Percentiles rank a stretch among this genome's conserved stretches.
Conservation (phyloP, 108 stramenopile species). For the Discostella stelligeroides region DNA sequence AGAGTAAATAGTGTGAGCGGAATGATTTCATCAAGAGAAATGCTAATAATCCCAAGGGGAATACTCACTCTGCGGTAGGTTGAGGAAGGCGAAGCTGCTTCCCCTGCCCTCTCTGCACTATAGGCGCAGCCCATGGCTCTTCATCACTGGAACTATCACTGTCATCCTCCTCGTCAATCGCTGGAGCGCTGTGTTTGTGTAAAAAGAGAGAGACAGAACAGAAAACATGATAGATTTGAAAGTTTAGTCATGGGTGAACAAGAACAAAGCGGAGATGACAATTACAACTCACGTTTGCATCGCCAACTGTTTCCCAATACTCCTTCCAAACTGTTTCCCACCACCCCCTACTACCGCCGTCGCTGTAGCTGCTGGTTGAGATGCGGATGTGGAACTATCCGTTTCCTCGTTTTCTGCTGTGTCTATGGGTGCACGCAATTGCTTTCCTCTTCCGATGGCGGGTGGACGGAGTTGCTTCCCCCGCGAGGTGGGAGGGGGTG, state of each 20-base stretch:
- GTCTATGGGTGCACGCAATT: slow-evolving; percentile 54
- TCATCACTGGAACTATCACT: slow-evolving; percentile 60
- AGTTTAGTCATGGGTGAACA: neutral
- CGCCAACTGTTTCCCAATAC: slow-evolving; percentile 36
- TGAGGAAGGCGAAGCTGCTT: slow-evolving; percentile 66
- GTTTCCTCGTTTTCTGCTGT: slow-evolving; percentile 58
- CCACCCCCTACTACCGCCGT: slow-evolving; percentile 54
- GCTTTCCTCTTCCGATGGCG: slow-evolving; percentile 64
- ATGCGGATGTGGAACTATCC: slow-evolving; percentile 30
- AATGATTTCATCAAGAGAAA: neutral
- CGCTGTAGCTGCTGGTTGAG: slow-evolving; percentile 20
- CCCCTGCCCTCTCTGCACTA: slow-evolving; percentile 43
- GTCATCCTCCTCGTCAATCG: slow-evolving; percentile 47
- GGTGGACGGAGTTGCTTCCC: slow-evolving; percentile 67
- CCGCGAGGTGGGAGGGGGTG: slow-evolving; percentile 41
- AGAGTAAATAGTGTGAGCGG: slow-evolving; percentile 12
- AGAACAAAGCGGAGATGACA: neutral
- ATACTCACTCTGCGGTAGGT: neutral
- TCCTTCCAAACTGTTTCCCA: slow-evolving; percentile 62
- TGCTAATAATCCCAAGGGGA: neutral
- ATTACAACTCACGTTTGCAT: slow-evolving; percentile 21
- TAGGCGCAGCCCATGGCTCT: slow-evolving; percentile 42
- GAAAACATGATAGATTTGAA: too few species aligned
- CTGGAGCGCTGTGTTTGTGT: slow-evolving; percentile 6
- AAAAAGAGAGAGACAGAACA: neutral